Evolutionary conservation across 148 eudicot genomes (phyloP), one percentile per base, ranked within the genome.

Genomic region (Cornus controversa): DNA sequence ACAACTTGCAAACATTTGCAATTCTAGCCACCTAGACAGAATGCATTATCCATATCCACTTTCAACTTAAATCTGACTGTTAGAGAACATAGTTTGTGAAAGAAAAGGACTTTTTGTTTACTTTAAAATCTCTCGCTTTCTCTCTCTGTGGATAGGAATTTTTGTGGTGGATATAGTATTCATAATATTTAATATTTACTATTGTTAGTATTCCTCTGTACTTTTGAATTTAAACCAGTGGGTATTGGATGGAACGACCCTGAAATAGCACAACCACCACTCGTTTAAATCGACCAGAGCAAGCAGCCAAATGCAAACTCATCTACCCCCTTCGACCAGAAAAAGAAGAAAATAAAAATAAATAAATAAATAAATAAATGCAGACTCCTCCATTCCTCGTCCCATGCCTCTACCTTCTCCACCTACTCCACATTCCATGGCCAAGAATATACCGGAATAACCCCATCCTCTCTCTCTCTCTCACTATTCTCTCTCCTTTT

Each of bases 391-490:
- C 66, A 72, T 28, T 65, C 70, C 34, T 71, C 80, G 36, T 71
- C 77, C 75, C 63, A 63, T 70, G 15, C 66, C 37, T 31, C 62
- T 64, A n/a, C 77, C 67, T 75, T 66, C 73, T 80, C 70, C 71
- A 27, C 69, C 73, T 24, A 74, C 81, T 70, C 69, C 79, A 68
- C 80, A 75, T 78, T 85, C 91, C 92, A 88, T 85, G 92, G 95
- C 90, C 85, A 79, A 60, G 20, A 83, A 77, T 80, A 79, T 73
- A 62, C 78, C 81, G 73, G 83, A 83, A 77, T 83, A 87, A 87
- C 69, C 74, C 78, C 73, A 78, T 69, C 74, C 45, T 74, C 85
- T 22, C 66, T 74, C 26, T 40, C 60, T 57, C n/a, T 7, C 63
- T 69, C 70, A 18, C 50, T 36, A 70, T 70, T 67, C 69, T 75